These are phyloP conservation scores for Phlyctochytrium planicorne DNA, from an alignment of 192 early-diverging fungal species.

Conservation along the genomic window DNA sequence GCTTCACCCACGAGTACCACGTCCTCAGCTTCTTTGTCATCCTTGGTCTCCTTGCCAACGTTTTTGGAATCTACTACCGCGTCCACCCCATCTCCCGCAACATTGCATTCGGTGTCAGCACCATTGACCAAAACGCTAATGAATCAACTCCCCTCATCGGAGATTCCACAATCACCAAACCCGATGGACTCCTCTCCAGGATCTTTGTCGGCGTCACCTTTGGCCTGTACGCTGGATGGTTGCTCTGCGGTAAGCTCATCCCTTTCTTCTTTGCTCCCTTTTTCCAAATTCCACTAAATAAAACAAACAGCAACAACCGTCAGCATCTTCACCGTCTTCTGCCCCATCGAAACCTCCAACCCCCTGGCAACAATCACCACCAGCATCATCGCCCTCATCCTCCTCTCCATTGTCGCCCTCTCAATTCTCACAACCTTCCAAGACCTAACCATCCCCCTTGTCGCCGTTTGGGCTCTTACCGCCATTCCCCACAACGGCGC, in stretches of 20 bases:
- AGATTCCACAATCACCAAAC: no score
- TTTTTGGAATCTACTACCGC: no score
- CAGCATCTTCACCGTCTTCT: slow-evolving; percentile 3
- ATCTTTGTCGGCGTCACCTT: neutral
- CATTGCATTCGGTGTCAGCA: no score
- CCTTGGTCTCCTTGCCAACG: no score
- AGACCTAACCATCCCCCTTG: neutral
- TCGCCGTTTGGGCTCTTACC: neutral
- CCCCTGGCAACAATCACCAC: neutral
- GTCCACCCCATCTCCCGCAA: no score
- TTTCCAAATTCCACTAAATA: neutral
- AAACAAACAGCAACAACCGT: neutral
- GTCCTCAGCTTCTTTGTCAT: no score
- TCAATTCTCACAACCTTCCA: neutral
- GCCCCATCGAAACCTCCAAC: neutral
- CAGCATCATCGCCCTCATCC: neutral
- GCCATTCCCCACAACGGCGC: neutral
- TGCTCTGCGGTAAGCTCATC: slow-evolving; percentile 5
- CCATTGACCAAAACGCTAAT: no score
- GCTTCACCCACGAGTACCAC: no score
- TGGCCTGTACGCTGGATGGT: neutral
- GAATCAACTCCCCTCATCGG: no score
- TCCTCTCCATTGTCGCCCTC: neutral
- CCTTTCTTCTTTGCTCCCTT: neutral
- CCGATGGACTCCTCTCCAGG: neutral